Percentiles rank a stretch among this genome's conserved stretches.
phyloP scores from a whole-genome alignment of 1,284 basidiomycete species.

The Rhodotorula sp. region DNA sequence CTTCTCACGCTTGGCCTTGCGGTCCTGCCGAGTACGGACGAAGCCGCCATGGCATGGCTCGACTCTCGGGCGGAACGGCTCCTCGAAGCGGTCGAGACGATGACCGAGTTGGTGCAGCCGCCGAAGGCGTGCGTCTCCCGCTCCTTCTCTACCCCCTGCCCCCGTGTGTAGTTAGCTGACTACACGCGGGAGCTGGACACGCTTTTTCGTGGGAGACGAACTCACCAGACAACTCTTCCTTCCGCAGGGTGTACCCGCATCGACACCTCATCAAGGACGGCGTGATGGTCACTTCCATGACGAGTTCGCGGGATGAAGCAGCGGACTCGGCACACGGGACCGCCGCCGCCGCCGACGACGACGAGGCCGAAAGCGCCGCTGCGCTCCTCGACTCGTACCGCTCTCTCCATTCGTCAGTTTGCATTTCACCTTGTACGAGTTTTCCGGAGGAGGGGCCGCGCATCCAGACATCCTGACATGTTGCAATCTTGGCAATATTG shows the following conservation, averaged over 20 bases:
- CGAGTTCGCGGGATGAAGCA: background rate
- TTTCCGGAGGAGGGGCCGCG: too few relatives aligned
- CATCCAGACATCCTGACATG: too few relatives aligned
- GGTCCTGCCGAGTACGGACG: background rate
- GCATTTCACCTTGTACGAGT: background rate
- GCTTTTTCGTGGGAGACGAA: too few relatives aligned
- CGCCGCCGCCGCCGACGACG: background rate
- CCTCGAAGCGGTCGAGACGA: constrained; percentile 29
- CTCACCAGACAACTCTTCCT: background rate
- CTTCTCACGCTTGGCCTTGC: constrained; percentile 19
- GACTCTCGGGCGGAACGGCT: constrained; percentile 20
- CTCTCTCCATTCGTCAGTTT: background rate
- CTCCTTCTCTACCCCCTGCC: too few relatives aligned
- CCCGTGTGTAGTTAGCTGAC: too few relatives aligned
- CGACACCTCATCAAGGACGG: constrained; percentile 20
- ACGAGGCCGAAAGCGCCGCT: constrained; percentile 6
- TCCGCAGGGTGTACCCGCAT: constrained; percentile 18
- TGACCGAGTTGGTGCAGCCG: constrained; percentile 15
- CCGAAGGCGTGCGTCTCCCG: constrained; percentile 5
- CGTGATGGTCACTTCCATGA: background rate
- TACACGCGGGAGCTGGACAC: too few relatives aligned
- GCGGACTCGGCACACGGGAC: background rate
- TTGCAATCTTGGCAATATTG: too few relatives aligned
- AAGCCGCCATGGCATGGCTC: constrained; percentile 3
- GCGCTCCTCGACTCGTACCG: constrained; percentile 16